Conservation (phyloP, 2,329 filamentous ascomycete genomes). For the Moelleriella libera region DNA sequence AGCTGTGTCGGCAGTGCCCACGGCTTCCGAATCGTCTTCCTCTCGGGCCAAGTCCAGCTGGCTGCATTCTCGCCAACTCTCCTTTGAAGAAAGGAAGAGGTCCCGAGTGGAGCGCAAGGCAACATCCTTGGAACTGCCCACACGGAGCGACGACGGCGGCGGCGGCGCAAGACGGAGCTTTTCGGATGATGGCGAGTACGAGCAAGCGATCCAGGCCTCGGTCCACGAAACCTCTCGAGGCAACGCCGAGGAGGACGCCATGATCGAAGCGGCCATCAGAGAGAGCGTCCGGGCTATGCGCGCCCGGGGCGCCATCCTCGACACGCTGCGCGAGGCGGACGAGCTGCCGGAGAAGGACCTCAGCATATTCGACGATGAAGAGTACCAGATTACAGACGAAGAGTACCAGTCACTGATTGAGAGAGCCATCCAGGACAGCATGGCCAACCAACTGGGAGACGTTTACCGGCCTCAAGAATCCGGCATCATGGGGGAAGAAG, state of each 20-base stretch:
- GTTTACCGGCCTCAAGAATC: constrained; percentile 7
- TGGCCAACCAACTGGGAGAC: constrained; percentile 13
- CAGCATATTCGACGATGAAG: constrained; percentile 22
- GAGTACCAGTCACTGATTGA: constrained; percentile 44
- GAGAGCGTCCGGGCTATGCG: constrained; percentile 50
- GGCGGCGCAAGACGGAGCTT: constrained; percentile 4
- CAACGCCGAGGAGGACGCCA: constrained; percentile 52
- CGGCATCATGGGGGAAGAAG: constrained; percentile 7
- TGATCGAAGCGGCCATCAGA: constrained; percentile 60
- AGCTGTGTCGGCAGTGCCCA: constrained; percentile 5
- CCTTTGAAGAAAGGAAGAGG: too few relatives aligned
- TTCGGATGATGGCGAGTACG: constrained; percentile 45
- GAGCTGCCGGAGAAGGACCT: constrained; percentile 11
- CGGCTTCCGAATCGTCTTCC: constrained; percentile 8
- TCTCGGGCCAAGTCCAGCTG: constrained; percentile 28
- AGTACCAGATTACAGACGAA: constrained; percentile 37
- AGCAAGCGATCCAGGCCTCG: constrained; percentile 56
- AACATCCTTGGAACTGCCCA: too few relatives aligned
- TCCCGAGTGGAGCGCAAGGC: too few relatives aligned
- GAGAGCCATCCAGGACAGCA: constrained; percentile 38
- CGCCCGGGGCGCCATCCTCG: constrained; percentile 12
- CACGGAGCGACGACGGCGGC: too few relatives aligned
- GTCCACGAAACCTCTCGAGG: constrained; percentile 59
- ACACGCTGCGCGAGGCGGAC: constrained; percentile 11
- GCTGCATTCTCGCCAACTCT: constrained; percentile 30